These are phyloP conservation scores for Fraxinus baroniana DNA, from an alignment of 305 asterid genomes.

Conservation along the genomic window DNA sequence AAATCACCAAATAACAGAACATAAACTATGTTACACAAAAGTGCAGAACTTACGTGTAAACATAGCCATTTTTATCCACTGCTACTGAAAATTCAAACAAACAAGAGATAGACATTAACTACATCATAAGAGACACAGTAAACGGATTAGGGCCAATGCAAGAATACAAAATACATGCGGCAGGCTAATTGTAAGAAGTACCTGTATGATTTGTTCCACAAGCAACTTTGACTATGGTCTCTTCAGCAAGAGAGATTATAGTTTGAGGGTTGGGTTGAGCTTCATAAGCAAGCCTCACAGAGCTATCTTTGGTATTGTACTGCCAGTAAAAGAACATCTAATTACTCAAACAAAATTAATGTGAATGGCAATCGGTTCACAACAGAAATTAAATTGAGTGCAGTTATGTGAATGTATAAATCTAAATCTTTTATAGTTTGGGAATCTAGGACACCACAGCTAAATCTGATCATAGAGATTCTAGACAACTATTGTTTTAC, in stretches of 20 bases:
- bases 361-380: not conserved
- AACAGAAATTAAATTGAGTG: not conserved
- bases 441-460: conserved; percentile 11
- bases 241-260: conserved; percentile 74
- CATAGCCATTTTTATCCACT: conserved; percentile 76
- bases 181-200: conserved; percentile 20
- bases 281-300: conserved; percentile 95
- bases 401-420: not conserved
- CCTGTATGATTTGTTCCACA: conserved; percentile 98
- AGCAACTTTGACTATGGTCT: conserved; percentile 86
- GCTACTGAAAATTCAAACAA: conserved; percentile 69
- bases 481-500: not conserved
- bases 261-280: conserved; percentile 93
- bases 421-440: not conserved
- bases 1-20: not conserved
- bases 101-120: conserved; percentile 18
- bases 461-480: conserved; percentile 15
- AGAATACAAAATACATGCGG: not conserved
- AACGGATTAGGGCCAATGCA: not conserved
- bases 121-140: conserved; percentile 15
- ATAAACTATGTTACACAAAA: conserved; percentile 15
- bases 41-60: conserved; percentile 81
- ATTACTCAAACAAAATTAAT: conserved; percentile 14
- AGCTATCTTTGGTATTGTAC: conserved; percentile 94
- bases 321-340: conserved; percentile 35